Evolutionary conservation across 495 filamentous ascomycete genomes (phyloP).

Genomic region (Penicillium crystallinum): DNA sequence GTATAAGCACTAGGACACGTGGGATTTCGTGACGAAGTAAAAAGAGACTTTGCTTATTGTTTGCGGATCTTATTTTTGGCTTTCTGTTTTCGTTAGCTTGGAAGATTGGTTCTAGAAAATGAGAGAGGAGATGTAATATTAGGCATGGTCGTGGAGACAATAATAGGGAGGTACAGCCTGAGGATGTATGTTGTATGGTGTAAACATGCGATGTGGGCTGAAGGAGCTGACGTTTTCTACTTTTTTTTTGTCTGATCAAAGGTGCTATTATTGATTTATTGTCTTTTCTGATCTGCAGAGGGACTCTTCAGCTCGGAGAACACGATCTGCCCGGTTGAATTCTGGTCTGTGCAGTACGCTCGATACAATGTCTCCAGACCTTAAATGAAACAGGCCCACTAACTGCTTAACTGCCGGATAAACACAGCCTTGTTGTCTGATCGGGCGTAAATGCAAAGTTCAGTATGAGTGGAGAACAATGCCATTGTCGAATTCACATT

Average conservation of each 20-base stretch:
- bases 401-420: neutral
- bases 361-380: neutral
- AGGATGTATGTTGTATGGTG: no score
- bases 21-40: conserved; percentile 2
- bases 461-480: neutral
- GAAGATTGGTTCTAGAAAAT: no score
- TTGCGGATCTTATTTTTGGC: neutral
- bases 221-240: no score
- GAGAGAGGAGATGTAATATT: no score
- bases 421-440: neutral
- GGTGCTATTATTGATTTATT: neutral
- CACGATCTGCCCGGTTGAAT: neutral
- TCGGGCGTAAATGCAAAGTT: neutral
- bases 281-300: neutral
- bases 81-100: neutral
- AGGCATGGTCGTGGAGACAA: no score
- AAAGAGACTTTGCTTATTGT: conserved; percentile 1
- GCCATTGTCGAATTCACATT: neutral
- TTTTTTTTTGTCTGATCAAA: no score
- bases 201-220: no score
- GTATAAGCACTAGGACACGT: conserved; percentile 6
- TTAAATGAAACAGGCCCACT: neutral
- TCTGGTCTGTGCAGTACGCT: neutral
- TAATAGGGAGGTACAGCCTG: no score
- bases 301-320: conserved; percentile 1